Evolutionary conservation across 2,329 filamentous ascomycete genomes (phyloP).

Genomic region (Fusarium chaquense): DNA sequence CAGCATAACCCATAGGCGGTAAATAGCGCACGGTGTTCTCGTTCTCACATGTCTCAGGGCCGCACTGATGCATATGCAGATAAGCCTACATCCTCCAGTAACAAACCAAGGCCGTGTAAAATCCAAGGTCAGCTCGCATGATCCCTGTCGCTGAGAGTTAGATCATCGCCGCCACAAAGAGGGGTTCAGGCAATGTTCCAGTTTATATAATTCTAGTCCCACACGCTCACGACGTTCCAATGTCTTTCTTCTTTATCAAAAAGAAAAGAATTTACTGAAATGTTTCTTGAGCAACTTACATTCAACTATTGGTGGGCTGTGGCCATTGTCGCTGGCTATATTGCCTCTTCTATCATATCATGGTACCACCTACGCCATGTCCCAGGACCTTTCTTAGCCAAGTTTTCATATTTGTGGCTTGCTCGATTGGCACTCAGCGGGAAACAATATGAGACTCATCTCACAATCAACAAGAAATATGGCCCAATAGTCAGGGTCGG

Average conservation of each 20-base stretch:
- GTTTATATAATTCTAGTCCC: background rate
- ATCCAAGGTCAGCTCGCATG: background rate
- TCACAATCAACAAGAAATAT: background rate
- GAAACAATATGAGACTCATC: background rate
- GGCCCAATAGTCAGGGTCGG: background rate
- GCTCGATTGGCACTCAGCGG: background rate
- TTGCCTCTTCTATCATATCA: background rate
- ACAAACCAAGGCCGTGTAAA: background rate
- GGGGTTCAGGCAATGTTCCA: background rate
- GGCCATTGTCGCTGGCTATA: background rate
- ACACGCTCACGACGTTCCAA: background rate
- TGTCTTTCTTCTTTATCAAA: background rate
- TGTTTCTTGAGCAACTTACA: background rate
- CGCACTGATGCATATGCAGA: background rate
- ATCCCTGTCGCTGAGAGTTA: background rate
- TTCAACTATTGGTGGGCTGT: background rate
- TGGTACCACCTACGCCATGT: background rate
- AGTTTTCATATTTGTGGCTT: background rate
- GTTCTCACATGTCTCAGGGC: background rate
- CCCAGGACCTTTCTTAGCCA: background rate
- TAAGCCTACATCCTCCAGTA: background rate
- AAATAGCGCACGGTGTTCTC: too few relatives aligned
- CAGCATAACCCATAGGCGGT: too few relatives aligned
- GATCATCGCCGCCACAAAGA: background rate
- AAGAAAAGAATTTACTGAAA: fast-evolving